A percentile compares a stretch with the other conserved stretches of the same genome.
Conservation (phyloP, 1,284 basidiomycete species). For the Cryptococcus sp. region DNA sequence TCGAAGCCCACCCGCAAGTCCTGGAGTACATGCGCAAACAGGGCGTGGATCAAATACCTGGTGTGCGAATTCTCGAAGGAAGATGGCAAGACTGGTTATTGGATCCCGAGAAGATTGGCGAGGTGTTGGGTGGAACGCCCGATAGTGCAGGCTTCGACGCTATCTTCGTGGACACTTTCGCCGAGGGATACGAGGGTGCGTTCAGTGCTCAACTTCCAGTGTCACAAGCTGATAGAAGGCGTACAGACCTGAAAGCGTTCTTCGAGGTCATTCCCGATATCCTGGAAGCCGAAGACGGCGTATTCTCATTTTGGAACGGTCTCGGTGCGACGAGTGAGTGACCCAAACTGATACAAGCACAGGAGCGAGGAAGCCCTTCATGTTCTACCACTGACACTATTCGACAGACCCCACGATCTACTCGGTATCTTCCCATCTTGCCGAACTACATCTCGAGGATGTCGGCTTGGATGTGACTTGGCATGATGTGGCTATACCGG, state of each 20-base stretch:
- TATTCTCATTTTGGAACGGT: slow-evolving; percentile 97
- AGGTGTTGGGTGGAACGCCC: slow-evolving; percentile 40
- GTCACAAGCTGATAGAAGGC: background rate
- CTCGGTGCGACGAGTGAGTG: slow-evolving; percentile 85
- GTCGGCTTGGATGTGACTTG: slow-evolving; percentile 62
- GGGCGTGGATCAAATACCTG: slow-evolving; percentile 74
- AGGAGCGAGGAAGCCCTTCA: background rate
- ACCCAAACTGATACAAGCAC: background rate
- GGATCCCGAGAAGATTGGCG: slow-evolving; percentile 50
- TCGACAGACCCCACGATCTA: slow-evolving; percentile 76
- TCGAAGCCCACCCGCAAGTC: slow-evolving; percentile 94
- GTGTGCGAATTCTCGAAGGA: slow-evolving; percentile 81
- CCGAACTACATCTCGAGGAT: slow-evolving; percentile 81
- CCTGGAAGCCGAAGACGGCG: slow-evolving; percentile 70
- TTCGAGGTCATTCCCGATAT: slow-evolving; percentile 81
- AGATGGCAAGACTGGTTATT: slow-evolving; percentile 84
- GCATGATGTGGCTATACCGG: slow-evolving; percentile 50
- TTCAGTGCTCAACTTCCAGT: background rate
- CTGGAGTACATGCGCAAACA: slow-evolving; percentile 71
- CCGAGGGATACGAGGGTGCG: slow-evolving; percentile 75
- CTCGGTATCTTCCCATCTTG: slow-evolving; percentile 84
- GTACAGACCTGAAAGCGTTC: slow-evolving; percentile 71
- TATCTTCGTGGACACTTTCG: slow-evolving; percentile 94
- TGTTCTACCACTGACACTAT: background rate
- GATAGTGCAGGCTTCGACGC: slow-evolving; percentile 70